Base-by-base conservation (phyloP, 1,284 basidiomycete genomes). In the Tilletia setariae region DNA sequence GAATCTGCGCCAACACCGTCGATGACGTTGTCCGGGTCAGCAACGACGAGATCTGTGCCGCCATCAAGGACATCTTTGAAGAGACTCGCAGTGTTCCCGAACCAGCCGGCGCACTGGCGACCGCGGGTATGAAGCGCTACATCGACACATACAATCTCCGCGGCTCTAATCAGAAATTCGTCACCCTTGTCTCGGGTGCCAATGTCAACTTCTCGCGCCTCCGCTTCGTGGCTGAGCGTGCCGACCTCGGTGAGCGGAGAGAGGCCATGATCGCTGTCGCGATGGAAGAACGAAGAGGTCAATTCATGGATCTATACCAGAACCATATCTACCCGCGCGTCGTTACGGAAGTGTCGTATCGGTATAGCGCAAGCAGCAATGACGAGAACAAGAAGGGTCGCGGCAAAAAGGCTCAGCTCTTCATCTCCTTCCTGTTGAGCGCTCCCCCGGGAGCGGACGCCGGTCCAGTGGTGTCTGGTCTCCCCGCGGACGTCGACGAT, bases 121-220 rank as follows among this genome's bases (percentile, higher is more conserved):
- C 98, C 23, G 96, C 96, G 3, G 93, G 93, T 1, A 86, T 97
- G 74, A 99, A 98, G 83, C 89, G 89, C 8, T 89, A 97, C 82
- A 92, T 98, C 72, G 78, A 89, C 40, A 84, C 89, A 68, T 92
- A 97, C 82, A 87, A 90, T 69, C 87, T 98, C 35, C 79, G 92
- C 65, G 91, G 91, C 61, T 88, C 90, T 0, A 87, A 90, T 68
- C 94, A 93, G 84, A 89, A 88, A 70, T 97, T 94, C 74, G 93
- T 98, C 43, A 94, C 89, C 1, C 89, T 98, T 66, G 86, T 98
- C 72, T 94, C 91, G 73, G 96, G 96, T 35, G 96, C 96, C 16
- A 98, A 99, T 84, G 97, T 98, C 93, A 98, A 99, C 85, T 98
- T 99, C 84, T 91, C 93, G 74, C 88, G 96, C 30, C 84, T 99